Base-by-base conservation (phyloP, 176 grass and related monocot genomes). In the Stipa capillata region DNA sequence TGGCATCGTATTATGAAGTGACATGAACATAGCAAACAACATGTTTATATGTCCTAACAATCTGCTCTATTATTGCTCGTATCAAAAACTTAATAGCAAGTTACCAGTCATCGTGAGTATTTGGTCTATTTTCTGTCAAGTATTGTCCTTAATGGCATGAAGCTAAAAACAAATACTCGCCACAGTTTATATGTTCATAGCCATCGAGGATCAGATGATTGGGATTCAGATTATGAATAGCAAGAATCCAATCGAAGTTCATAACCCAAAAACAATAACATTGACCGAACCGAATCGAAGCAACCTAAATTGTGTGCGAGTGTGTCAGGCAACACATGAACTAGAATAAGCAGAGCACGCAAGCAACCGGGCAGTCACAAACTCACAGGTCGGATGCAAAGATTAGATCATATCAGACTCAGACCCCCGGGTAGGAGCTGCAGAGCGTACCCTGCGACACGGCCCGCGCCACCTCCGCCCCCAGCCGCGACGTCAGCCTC, bases 401-500 rank as follows among this genome's bases (percentile, higher is more conserved):
- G 76, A 90, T 49, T 87, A 85, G 84, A 79, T 82, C 43, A 77
- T 72, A 88, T 80, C 85, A 84, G 86, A 84, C 85, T 97, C 94
- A 98, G 90, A 99, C 96, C 87, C 96, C 96, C 57, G 92, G 96
- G 74, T 95, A 89, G 77, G 92, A 99, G 70, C 85, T 84, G 90
- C 96, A 91, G 81, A 99, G 92, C 92, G 90, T 95, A 99, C 96
- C 92, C 90, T 91, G 96, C 77, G 90, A 99, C 79, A 99, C 73
- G 27, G 96, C 91, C 79, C 92, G 87, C 32, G 89, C 84, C 55
- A 87, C 77, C 82, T 99, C 92, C 34, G 82, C 79, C 61, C 96
- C 96, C 39, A 99, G 86, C 77, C 90, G 86, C 39, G 96, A 99
- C 42, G 90, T 99, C 74, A 99, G 70, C 84, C 90, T 81, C 32